Conservation (phyloP, 2,329 filamentous ascomycete species). For the Neurospora sp. region DNA sequence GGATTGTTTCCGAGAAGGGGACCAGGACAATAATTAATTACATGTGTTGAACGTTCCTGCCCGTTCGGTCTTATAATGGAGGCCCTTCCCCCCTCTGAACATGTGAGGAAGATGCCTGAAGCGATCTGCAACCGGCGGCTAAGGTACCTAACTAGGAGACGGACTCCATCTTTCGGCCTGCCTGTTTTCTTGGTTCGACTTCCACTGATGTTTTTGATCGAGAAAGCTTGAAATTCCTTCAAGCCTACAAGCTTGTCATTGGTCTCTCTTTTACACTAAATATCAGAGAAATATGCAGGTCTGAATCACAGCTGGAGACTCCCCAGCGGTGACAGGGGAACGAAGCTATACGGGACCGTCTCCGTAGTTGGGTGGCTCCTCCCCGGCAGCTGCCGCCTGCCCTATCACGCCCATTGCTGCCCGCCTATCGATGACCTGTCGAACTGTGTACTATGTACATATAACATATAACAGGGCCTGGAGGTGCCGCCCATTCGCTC, state of each 20-base stretch:
- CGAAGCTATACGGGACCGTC: not conserved
- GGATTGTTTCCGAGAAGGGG: not conserved
- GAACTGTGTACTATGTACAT: not conserved
- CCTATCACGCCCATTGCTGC: not conserved
- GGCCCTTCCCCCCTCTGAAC: not conserved
- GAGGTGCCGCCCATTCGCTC: not conserved
- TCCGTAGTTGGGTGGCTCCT: not conserved
- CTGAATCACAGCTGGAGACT: not conserved
- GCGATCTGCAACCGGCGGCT: not conserved
- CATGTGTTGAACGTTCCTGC: not conserved
- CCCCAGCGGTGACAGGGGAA: not conserved
- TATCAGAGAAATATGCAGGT: not conserved
- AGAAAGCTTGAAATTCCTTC: too few species aligned
- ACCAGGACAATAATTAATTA: too few species aligned
- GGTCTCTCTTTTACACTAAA: not conserved
- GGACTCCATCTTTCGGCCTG: not conserved
- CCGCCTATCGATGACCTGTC: not conserved
- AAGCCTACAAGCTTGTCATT: not conserved
- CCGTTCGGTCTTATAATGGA: not conserved
- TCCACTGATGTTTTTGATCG: not conserved
- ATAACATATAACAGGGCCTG: not conserved
- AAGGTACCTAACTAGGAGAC: not conserved
- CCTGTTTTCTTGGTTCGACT: not conserved
- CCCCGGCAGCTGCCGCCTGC: not conserved
- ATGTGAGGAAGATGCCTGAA: not conserved